A percentile compares a stretch with the other conserved stretches of the same genome.
These are phyloP conservation scores for Psophocarpus tetragonolobus DNA, from an alignment of 306 rosid species.

Conservation along the genomic window DNA sequence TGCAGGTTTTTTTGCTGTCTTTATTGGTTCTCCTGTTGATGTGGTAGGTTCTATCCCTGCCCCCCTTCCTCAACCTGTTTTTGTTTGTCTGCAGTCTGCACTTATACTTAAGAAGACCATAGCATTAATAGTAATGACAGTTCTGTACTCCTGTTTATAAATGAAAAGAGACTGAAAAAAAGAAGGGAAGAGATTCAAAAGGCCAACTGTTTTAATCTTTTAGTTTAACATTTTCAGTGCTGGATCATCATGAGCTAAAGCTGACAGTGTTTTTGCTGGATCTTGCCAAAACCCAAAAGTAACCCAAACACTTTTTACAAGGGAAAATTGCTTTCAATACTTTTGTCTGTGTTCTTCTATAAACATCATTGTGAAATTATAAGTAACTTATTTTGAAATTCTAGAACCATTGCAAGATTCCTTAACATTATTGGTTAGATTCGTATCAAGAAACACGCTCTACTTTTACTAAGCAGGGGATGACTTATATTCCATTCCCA, in stretches of 20 bases:
- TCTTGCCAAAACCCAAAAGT: not conserved
- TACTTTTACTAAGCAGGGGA: conserved; percentile 33
- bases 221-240: not conserved
- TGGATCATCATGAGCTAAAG: not conserved
- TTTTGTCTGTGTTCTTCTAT: conserved; percentile 12
- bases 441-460: conserved; percentile 28
- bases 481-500: conserved; percentile 38
- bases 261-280: not conserved
- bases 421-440: conserved; percentile 35
- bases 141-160: conserved; percentile 1
- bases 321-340: not conserved
- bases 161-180: conserved; percentile 15
- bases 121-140: conserved; percentile 2
- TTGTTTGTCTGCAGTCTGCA: not conserved
- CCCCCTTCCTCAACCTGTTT: not conserved
- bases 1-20: conserved; percentile 95
- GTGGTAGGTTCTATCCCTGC: conserved; percentile 63
- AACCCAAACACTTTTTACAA: not conserved
- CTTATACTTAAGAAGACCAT: not conserved
- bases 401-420: conserved; percentile 20
- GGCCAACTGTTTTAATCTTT: not conserved
- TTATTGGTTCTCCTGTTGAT: conserved; percentile 95
- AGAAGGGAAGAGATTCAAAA: not conserved
- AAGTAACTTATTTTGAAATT: conserved; percentile 8
- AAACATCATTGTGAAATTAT: conserved; percentile 10